Conservation (phyloP, 2,329 filamentous ascomycete genomes). For the Cryphonectria carpinicola region DNA sequence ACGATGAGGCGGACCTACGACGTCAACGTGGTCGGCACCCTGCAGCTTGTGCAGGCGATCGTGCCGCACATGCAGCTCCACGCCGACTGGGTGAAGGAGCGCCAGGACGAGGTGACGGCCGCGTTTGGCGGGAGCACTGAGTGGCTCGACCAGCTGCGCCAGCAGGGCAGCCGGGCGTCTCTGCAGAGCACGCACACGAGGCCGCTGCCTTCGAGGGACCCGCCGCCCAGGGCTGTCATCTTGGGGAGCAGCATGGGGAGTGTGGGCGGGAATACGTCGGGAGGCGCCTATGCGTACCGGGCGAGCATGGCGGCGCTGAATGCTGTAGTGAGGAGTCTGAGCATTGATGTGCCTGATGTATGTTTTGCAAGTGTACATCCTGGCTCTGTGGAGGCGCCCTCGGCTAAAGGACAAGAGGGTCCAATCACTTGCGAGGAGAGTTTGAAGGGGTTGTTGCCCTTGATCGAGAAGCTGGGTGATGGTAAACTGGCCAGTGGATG, state of each 20-base stretch:
- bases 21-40: conserved; percentile 20
- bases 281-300: conserved; percentile 25
- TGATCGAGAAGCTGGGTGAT: conserved; percentile 19
- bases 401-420: conserved; percentile 6
- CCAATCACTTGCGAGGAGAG: conserved; percentile 17
- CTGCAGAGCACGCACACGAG: conserved; percentile 1
- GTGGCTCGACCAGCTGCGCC: conserved; percentile 1
- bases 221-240: conserved; percentile 13
- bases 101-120: conserved; percentile 6
- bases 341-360: conserved; percentile 23
- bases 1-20: conserved; percentile 24
- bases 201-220: conserved; percentile 9
- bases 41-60: conserved; percentile 19
- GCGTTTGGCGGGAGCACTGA: conserved; percentile 9
- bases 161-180: conserved; percentile 14
- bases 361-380: conserved; percentile 20
- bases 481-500: conserved; percentile 15
- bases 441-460: conserved; percentile 4
- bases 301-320: conserved; percentile 26
- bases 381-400: conserved; percentile 15
- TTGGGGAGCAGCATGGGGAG: conserved; percentile 19
- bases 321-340: conserved; percentile 23
- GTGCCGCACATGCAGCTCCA: conserved; percentile 19
- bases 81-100: conserved; percentile 5
- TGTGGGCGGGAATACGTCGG: conserved; percentile 5